Base-by-base conservation (phyloP, 2,329 filamentous ascomycete genomes). In the Myriosclerotinia scirpicola region DNA sequence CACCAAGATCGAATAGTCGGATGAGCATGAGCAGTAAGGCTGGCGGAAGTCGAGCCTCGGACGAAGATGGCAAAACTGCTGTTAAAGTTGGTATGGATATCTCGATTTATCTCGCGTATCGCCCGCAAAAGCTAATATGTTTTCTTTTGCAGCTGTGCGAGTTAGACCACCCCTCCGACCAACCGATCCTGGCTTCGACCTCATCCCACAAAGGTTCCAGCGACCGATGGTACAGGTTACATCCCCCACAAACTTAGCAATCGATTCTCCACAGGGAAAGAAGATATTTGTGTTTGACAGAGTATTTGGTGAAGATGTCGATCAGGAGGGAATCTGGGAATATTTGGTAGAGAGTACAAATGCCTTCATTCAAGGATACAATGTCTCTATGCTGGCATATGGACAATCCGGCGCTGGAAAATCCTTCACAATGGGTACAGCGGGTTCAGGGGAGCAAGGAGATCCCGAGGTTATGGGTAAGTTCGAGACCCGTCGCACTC, bases 401-500 rank as follows among this genome's bases (percentile, higher is more conserved):
- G 95, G 95, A 71, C 95, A 99, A 81, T 99, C 95, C 38, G 95
- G 95, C 66, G 93, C 95, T 14, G 95, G 95, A 73, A 99, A 99
- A 80, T 98, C 94, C 3, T 98, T 96, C 77, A 99, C 95, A 0
- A 99, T 99, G 95, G 95, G 95, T 67, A 99, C 95, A 0, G 93
- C 94, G 0, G 93, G 93, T 5, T 92, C 93, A 2, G 79, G 79
- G 30, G 93, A 97, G 74, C 90, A 96, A 75, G 83, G 81, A 36
- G 84, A 94, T 73, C 71, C 83, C 40, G 85, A 89, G 9, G 79
- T 87, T 40, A 95, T 94, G 90, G 93, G 92, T 95, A 84, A 78
- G 90, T 80, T 58, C 50, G 42, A 65, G 36, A 26, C 17, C 22
- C 52, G 67, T 59, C 53, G 62, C 65, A 62, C 64, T 68, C 65